Evolutionary conservation across 768 basidiomycete genomes (phyloP).

Genomic region (Neoboletus brunneissimus): DNA sequence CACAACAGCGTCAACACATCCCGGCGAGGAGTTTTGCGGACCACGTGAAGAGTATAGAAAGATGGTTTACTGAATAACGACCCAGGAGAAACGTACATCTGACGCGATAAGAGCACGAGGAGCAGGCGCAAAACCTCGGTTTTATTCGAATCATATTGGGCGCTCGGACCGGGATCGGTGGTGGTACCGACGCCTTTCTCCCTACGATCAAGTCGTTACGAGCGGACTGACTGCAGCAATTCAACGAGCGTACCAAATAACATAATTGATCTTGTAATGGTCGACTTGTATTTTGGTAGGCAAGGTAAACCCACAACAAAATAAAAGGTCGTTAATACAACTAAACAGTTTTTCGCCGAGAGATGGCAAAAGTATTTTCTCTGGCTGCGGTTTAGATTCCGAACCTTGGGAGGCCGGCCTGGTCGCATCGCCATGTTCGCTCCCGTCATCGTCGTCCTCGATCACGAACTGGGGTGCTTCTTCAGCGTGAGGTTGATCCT

Average conservation of each 20-base stretch:
- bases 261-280: constrained; percentile 80
- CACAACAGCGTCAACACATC: constrained; percentile 91
- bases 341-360: constrained; percentile 78
- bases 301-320: constrained; percentile 92
- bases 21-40: constrained; percentile 71
- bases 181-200: constrained; percentile 95
- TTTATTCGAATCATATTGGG: constrained; percentile 73
- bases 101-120: constrained; percentile 82
- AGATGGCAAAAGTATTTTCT: constrained; percentile 61
- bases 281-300: constrained; percentile 74
- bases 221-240: constrained; percentile 1
- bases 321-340: constrained; percentile 80
- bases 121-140: constrained; percentile 88
- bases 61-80: constrained; percentile 71
- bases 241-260: constrained; percentile 68
- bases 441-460: constrained; percentile 69
- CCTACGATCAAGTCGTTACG: constrained; percentile 44
- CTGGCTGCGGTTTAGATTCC: constrained; percentile 31
- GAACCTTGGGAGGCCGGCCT: constrained; percentile 13
- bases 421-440: constrained; percentile 39
- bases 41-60: constrained; percentile 72
- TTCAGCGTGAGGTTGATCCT: constrained; percentile 21
- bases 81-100: constrained; percentile 78
- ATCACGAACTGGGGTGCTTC: constrained; percentile 77
- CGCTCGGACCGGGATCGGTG: constrained; percentile 60